A percentile compares a stretch with the other conserved stretches of the same genome.
phyloP scores from a whole-genome alignment of 495 filamentous ascomycete species.

The Aspergillus taichungensis region DNA sequence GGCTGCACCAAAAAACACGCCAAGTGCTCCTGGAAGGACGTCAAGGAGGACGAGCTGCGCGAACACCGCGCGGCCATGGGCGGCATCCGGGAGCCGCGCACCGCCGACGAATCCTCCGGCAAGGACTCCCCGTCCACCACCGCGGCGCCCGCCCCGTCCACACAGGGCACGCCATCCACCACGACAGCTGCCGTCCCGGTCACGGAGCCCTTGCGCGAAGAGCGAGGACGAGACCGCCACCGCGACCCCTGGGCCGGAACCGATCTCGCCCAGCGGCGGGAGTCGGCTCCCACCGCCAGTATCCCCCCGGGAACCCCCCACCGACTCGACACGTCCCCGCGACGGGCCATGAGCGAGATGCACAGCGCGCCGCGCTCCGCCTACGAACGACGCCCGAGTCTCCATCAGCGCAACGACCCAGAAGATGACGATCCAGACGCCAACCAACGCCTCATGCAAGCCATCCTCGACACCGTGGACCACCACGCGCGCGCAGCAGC shows the following conservation, averaged over 20 bases:
- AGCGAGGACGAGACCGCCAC: conserved; percentile 9
- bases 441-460: conserved; percentile 39
- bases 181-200: conserved; percentile 5
- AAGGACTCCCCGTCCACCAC: conserved; percentile 7
- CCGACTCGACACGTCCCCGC: conserved; percentile 22
- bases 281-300: conserved; percentile 24
- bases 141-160: conserved; percentile 4
- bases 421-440: conserved; percentile 40
- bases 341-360: conserved; percentile 36
- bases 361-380: conserved; percentile 15
- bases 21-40: conserved; percentile 72
- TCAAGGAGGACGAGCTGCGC: conserved; percentile 59
- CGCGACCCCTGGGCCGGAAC: conserved; percentile 1
- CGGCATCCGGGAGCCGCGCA: conserved; percentile 8
- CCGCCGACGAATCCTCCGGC: conserved; percentile 11
- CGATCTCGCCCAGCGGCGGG: conserved; percentile 17
- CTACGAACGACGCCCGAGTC: conserved; percentile 14
- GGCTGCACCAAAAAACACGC: conserved; percentile 85
- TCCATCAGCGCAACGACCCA: conserved; percentile 8
- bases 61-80: conserved; percentile 15
- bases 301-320: conserved; percentile 8
- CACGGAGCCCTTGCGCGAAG: conserved; percentile 3
- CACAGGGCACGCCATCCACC: conserved; percentile 12
- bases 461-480: conserved; percentile 38
- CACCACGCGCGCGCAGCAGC: conserved; percentile 31